phyloP scores from a whole-genome alignment of 192 early-diverging fungal genomes.

The Podila verticillata region DNA sequence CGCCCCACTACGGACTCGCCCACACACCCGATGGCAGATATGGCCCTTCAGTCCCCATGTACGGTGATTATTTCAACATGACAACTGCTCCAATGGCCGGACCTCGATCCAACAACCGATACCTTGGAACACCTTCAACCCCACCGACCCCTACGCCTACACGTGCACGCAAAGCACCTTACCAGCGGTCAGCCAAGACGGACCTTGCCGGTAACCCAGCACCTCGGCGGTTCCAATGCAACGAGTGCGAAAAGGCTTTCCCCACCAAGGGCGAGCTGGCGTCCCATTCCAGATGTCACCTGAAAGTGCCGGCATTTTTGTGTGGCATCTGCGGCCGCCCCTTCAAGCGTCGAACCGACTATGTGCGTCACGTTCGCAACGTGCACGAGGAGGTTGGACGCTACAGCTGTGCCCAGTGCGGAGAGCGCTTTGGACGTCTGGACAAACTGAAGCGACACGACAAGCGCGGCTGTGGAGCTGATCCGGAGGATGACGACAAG shows the following conservation, averaged over 20 bases:
- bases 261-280: slow-evolving; percentile 49
- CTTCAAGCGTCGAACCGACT: slow-evolving; percentile 48
- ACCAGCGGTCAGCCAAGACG: slow-evolving; percentile 12
- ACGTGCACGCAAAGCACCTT: slow-evolving; percentile 37
- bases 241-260: slow-evolving; percentile 49
- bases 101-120: slow-evolving; percentile 16
- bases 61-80: slow-evolving; percentile 41
- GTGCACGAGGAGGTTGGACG: slow-evolving; percentile 52
- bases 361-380: slow-evolving; percentile 48
- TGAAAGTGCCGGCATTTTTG: slow-evolving; percentile 48
- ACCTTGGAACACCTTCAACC: slow-evolving; percentile 21
- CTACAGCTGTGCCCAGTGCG: slow-evolving; percentile 37
- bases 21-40: slow-evolving; percentile 31
- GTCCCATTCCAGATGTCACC: slow-evolving; percentile 45
- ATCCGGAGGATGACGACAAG: slow-evolving; percentile 39
- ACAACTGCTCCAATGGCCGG: slow-evolving; percentile 13
- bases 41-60: slow-evolving; percentile 22
- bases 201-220: slow-evolving; percentile 9
- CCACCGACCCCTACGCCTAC: slow-evolving; percentile 21
- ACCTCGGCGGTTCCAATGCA: slow-evolving; percentile 43
- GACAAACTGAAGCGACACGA: slow-evolving; percentile 51
- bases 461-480: slow-evolving; percentile 44
- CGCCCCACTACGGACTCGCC: slow-evolving; percentile 42
- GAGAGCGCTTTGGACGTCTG: slow-evolving; percentile 42
- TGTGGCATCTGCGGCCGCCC: slow-evolving; percentile 48